Conservation (phyloP, 2,329 filamentous ascomycete species). For the Truncatella angustata region DNA sequence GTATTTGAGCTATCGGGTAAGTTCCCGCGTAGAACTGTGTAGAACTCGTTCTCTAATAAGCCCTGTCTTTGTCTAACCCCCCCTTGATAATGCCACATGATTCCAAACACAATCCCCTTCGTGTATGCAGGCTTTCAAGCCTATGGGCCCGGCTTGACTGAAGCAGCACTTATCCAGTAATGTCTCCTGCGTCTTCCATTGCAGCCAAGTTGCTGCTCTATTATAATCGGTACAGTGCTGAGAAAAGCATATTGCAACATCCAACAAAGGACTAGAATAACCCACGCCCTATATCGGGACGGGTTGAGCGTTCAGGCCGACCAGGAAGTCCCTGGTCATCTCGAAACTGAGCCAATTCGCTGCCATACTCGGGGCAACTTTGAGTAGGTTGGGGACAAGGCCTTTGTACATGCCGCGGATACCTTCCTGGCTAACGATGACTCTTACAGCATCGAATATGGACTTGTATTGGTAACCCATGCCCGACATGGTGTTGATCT, state of each 20-base stretch:
- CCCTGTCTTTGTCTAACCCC: no score
- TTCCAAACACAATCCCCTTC: no score
- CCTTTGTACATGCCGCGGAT: constrained; percentile 89
- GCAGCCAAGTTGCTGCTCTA: constrained; percentile 6
- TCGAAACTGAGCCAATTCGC: constrained; percentile 98
- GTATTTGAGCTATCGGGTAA: no score
- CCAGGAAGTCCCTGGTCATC: constrained; percentile 82
- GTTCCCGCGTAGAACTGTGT: no score
- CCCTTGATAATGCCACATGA: no score
- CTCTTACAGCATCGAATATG: constrained; percentile 76
- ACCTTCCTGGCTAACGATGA: constrained; percentile 83
- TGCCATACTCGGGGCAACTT: constrained; percentile 97
- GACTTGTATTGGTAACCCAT: constrained; percentile 96
- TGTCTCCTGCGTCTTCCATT: constrained; percentile 1
- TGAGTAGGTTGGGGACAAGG: constrained; percentile 90
- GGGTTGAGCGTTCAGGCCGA: constrained; percentile 54
- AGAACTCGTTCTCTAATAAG: no score
- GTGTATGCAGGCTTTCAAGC: no score
- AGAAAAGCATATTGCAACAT: neutral
- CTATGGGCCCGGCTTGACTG: no score
- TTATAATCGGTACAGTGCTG: constrained; percentile 5
- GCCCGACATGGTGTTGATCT: constrained; percentile 98
- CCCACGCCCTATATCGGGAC: constrained; percentile 6
- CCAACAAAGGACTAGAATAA: neutral
- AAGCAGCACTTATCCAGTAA: no score